Conservation (phyloP, 345 rosid species). For the Melaleuca quinquenervia region DNA sequence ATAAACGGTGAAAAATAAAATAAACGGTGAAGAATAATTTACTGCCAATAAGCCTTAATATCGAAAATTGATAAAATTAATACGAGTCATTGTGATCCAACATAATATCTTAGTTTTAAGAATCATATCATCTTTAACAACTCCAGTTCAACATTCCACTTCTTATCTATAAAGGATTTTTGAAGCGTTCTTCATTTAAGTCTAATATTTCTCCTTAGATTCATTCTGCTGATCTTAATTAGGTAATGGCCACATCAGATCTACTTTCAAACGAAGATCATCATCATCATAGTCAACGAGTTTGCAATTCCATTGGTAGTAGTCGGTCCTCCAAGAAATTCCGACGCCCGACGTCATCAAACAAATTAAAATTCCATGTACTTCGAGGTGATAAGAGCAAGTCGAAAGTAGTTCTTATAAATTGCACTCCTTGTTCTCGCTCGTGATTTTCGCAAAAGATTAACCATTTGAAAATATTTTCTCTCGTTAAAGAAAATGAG, state of each 20-base stretch:
- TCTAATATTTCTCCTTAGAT: background rate
- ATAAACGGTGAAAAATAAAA: background rate
- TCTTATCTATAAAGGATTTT: no score
- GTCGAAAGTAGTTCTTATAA: background rate
- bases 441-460: background rate
- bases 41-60: fast-evolving
- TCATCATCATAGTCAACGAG: background rate
- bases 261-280: background rate
- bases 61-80: background rate
- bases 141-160: no score
- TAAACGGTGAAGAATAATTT: background rate
- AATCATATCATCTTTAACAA: no score
- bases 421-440: background rate
- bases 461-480: background rate
- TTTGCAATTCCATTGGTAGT: background rate
- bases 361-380: background rate
- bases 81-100: no score
- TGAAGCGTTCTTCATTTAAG: no score
- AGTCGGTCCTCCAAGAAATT: background rate
- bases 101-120: background rate
- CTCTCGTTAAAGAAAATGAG: background rate
- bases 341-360: background rate
- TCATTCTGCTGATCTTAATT: background rate
- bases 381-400: background rate
- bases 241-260: no score